Percentiles rank a stretch among this genome's conserved stretches.
phyloP scores from a whole-genome alignment of 1,284 basidiomycete species.

The Stygiomarasmius scandens region DNA sequence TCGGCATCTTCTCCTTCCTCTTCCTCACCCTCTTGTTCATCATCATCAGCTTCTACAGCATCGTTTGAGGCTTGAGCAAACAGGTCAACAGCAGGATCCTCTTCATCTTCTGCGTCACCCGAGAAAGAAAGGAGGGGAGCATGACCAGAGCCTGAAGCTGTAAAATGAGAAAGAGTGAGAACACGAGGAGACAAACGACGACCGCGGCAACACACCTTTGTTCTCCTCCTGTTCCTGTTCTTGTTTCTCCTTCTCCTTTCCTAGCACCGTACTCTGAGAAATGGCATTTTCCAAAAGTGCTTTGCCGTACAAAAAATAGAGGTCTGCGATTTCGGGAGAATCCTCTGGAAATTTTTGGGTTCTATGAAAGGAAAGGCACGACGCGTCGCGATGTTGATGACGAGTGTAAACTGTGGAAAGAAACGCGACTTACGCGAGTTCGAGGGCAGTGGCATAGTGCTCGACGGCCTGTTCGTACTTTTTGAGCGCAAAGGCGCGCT shows the following conservation, averaged over 20 bases:
- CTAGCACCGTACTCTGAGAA: constrained; percentile 77
- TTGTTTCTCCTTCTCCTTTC: constrained; percentile 70
- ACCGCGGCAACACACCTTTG: constrained; percentile 37
- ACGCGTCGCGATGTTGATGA: constrained; percentile 5
- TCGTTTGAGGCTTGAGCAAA: constrained; percentile 56
- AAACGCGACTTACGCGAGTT: constrained; percentile 66
- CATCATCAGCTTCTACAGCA: constrained; percentile 42
- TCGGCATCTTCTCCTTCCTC: constrained; percentile 67
- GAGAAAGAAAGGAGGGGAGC: constrained; percentile 74
- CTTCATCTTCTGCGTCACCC: constrained; percentile 68
- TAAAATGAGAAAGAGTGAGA: constrained; percentile 1
- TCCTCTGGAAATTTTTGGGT: constrained; percentile 74
- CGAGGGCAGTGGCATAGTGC: constrained; percentile 83
- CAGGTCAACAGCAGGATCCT: constrained; percentile 59
- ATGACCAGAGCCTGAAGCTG: constrained; percentile 27
- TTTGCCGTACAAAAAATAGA: constrained; percentile 86
- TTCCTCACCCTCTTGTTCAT: constrained; percentile 50
- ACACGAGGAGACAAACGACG: not conserved
- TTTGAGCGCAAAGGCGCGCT: constrained; percentile 84
- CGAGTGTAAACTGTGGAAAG: constrained; percentile 22
- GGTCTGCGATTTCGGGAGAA: constrained; percentile 76
- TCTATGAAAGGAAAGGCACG: constrained; percentile 40
- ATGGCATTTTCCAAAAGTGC: constrained; percentile 89
- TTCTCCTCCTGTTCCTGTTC: constrained; percentile 52
- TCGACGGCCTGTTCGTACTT: constrained; percentile 88